Percentiles rank a stretch among this genome's conserved stretches.
Conservation (phyloP, 2,329 filamentous ascomycete genomes). For the Chaetomiaceae sp. region DNA sequence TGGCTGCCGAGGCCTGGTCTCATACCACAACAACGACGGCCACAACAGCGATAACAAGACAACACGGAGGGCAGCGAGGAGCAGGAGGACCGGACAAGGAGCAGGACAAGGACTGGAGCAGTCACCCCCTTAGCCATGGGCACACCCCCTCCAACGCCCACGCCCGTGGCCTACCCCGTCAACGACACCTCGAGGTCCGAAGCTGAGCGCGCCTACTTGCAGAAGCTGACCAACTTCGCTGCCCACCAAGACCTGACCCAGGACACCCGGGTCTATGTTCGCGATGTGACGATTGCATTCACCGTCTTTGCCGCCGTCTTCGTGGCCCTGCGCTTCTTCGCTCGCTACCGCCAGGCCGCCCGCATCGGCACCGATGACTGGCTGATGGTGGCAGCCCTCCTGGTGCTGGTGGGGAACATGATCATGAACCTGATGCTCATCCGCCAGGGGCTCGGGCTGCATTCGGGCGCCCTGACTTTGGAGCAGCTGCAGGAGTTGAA, state of each 20-base stretch:
- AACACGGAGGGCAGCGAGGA: no score
- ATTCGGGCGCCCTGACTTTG: constrained; percentile 5
- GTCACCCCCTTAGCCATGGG: background rate
- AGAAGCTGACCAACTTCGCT: constrained; percentile 1
- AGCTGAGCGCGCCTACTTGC: constrained; percentile 5
- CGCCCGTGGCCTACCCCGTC: constrained; percentile 8
- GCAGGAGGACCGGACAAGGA: no score
- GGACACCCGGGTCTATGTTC: constrained; percentile 1
- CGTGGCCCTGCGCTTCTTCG: constrained; percentile 1
- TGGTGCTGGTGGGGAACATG: constrained; percentile 6
- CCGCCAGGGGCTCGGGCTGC: constrained; percentile 1
- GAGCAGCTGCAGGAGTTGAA: constrained; percentile 2
- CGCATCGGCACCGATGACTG: constrained; percentile 4
- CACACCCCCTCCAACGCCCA: background rate
- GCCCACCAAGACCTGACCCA: constrained; percentile 5
- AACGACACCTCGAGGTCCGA: constrained; percentile 6
- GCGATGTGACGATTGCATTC: constrained; percentile 4
- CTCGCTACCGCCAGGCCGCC: constrained; percentile 4
- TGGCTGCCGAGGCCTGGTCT: no score
- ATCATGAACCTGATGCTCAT: constrained; percentile 9
- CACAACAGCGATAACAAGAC: no score
- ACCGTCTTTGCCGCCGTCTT: constrained; percentile 11
- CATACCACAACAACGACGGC: no score
- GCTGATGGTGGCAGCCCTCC: constrained; percentile 2
- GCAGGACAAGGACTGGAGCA: no score